Evolutionary conservation across 1,284 basidiomycete genomes (phyloP), one percentile per base, ranked within the genome.

Genomic region (Puccinia polysora): DNA sequence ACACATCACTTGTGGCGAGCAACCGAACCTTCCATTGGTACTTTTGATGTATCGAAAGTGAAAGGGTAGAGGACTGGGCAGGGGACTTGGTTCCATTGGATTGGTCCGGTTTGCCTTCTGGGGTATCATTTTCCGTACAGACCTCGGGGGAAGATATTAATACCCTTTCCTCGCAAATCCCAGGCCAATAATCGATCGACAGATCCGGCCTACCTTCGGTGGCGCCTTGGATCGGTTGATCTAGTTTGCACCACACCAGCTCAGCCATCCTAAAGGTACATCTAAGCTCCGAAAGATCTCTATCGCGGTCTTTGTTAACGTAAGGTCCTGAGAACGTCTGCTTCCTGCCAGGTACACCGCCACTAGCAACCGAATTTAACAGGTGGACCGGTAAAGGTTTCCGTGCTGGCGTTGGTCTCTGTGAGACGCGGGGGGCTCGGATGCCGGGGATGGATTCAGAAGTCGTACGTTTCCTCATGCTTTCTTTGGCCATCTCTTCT

Each of bases 121-220:
- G 15, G 23, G 25, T 5, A 32, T 68, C 55, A 18, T 10, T 15
- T 40, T 56, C 50, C 15, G 3, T 40, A 4, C 14, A 20, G 3
- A 68, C 50, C 23, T 68, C 52, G 34, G 53, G 34, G n/a, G 20
- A 34, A 25, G 58, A 30, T 38, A 65, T 23, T 8, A 67, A 28
- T 7, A 34, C 52, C 0, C 74, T 58, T 28, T 59, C 18, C 20
- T 49, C 83, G 10, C 90, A 83, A 20, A 89, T 76, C 1, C 83
- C 87, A 1, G 89, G 89, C 89, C 89, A 90, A 75, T 86, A 86
- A 28, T 79, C 76, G 74, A 90, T 87, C 20, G 76, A 76, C 58
- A 83, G 81, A 18, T 80, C 81, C 8, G 76, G 50, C 38, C 79
- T 76, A 0, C 59, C 80, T 80, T 1, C 80, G 78, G 3, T 81